Base-by-base conservation (phyloP, 768 basidiomycete species). In the Mycena vitilis region DNA sequence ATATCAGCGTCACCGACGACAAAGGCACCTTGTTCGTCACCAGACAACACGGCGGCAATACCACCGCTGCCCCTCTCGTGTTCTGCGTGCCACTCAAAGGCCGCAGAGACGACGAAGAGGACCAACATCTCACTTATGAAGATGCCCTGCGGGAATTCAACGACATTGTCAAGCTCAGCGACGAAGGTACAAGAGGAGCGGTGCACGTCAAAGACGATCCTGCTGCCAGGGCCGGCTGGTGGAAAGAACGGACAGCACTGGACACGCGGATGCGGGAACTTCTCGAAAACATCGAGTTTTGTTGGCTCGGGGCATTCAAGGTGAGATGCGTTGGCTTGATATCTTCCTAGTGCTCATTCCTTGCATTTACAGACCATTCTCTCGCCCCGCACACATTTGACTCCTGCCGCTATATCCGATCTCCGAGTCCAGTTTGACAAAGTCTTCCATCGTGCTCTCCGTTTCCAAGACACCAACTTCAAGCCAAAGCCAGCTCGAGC, bases 251-350 rank as follows among this genome's bases (percentile, higher is more conserved):
- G 4, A 80, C 82, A 25, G 86, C 84, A 23, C 84, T 99, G n/a
- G 96, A 99, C 74, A 83, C 82, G 54, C 86, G 95, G 25, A 76
- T 99, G 74, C 83, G 87, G 64, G 88, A 88, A 37, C 78, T 99
- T 8, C 77, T 98, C 40, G 88, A 89, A 70, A 95, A 91, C 70
- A 90, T 99, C 51, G 98, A 99, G 77, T 96, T 94, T 73, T 95
- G 93, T 75, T 99, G 98, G 98, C 84, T 99, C 4, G 97, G 98
- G 1, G 95, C 92, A 23, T 98, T 98, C 87, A 99, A 98, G 89
- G 96, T 96, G 57, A 40, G 84, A 73, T 4, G 23, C 63, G 11
- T 65, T 18, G 40, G 40, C 37, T 57, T 66, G 11, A 38, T 38
- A 30, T 6, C 34, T 37, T 66, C 44, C 52, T 37, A 60, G 45